phyloP scores from a whole-genome alignment of 179 eudicot species.

The Amaranthus tricolor region DNA sequence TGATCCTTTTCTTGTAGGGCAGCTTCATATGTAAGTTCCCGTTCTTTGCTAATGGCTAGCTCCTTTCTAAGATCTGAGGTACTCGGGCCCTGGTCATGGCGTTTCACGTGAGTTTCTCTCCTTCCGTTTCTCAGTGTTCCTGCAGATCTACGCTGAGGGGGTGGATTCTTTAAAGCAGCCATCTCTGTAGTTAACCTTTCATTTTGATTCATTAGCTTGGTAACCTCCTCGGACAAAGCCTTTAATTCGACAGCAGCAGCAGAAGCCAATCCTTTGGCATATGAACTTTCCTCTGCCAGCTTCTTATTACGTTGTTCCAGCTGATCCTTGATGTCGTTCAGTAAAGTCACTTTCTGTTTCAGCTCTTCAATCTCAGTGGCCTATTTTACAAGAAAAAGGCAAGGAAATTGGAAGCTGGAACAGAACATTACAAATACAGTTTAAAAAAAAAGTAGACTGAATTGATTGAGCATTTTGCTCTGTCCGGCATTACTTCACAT shows the following conservation, averaged over 20 bases:
- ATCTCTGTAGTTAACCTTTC: constrained; percentile 72
- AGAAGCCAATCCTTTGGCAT: constrained; percentile 98
- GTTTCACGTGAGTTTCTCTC: constrained; percentile 51
- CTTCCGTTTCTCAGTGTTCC: constrained; percentile 56
- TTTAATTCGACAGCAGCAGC: constrained; percentile 98
- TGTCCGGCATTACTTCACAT: no score
- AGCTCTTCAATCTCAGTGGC: constrained; percentile 68
- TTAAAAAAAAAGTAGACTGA: no score
- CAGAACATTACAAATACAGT: not conserved
- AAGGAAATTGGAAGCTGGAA: not conserved
- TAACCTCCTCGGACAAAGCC: constrained; percentile 92
- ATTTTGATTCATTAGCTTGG: constrained; percentile 92
- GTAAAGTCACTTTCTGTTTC: constrained; percentile 50
- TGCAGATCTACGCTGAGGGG: constrained; percentile 50
- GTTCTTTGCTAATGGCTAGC: constrained; percentile 64
- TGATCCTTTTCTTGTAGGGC: constrained; percentile 70
- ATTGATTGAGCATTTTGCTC: not conserved
- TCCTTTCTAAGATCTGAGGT: constrained; percentile 69
- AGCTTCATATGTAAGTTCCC: constrained; percentile 79
- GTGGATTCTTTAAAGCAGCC: constrained; percentile 53
- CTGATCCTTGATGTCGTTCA: constrained; percentile 63
- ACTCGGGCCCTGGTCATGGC: constrained; percentile 54
- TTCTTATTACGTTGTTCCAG: constrained; percentile 78
- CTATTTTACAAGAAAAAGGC: constrained; percentile 31
- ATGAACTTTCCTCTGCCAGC: constrained; percentile 91